A percentile compares a stretch with the other conserved stretches of the same genome.
These are phyloP conservation scores for Acacia concinna DNA, from an alignment of 331 rosid species.

Conservation along the genomic window DNA sequence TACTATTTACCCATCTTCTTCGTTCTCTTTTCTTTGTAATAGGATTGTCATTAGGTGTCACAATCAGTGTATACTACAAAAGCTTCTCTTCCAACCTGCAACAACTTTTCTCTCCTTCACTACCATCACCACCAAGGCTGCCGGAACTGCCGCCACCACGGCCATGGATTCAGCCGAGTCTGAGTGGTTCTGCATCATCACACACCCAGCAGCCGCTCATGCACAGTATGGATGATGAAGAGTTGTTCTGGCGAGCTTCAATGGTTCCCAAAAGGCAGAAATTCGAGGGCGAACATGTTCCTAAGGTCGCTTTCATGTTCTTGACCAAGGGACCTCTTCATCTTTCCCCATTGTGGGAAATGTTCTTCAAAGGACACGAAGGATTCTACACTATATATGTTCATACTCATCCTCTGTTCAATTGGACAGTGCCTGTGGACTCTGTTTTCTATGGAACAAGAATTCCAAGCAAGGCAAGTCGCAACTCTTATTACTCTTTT, in stretches of 20 bases:
- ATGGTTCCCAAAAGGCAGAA: slow-evolving; percentile 36
- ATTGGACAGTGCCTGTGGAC: slow-evolving; percentile 32
- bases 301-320: slow-evolving; percentile 68
- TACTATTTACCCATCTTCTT: slow-evolving; percentile 22
- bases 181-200: not conserved
- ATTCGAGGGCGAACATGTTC: slow-evolving; percentile 28
- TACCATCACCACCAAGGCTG: slow-evolving; percentile 13
- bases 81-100: slow-evolving; percentile 26
- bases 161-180: not conserved
- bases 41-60: slow-evolving; percentile 51
- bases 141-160: not conserved
- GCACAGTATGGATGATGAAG: slow-evolving; percentile 46
- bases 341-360: slow-evolving; percentile 56
- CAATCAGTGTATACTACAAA: slow-evolving; percentile 35
- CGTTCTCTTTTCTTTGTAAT: slow-evolving; percentile 41
- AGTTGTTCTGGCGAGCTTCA: slow-evolving; percentile 47
- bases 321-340: slow-evolving; percentile 52
- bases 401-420: slow-evolving; percentile 50
- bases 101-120: not conserved
- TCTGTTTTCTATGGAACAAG: slow-evolving; percentile 52
- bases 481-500: not conserved
- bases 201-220: slow-evolving; percentile 17
- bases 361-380: slow-evolving; percentile 56
- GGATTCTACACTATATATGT: slow-evolving; percentile 43
- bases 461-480: slow-evolving; percentile 58